phyloP scores from a whole-genome alignment of 768 basidiomycete genomes.

The Agaricus bisporus region DNA sequence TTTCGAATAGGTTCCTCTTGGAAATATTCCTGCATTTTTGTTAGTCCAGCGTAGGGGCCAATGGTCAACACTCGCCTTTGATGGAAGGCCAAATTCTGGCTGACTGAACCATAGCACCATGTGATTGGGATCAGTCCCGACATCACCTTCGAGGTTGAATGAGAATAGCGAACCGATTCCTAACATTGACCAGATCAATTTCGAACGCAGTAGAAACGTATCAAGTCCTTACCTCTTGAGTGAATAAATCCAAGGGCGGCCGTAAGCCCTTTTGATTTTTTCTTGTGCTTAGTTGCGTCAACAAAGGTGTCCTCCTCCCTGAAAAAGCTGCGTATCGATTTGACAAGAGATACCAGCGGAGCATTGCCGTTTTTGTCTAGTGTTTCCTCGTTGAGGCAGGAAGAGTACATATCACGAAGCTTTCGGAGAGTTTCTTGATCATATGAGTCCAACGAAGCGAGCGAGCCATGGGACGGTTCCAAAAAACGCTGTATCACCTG shows the following conservation, averaged over 20 bases:
- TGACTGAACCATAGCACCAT: conserved; percentile 88
- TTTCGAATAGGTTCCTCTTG: conserved; percentile 64
- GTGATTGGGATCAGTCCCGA: conserved; percentile 76
- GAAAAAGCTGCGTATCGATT: conserved; percentile 55
- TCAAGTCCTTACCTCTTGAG: conserved; percentile 56
- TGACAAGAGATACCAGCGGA: conserved; percentile 66
- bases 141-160: conserved; percentile 87
- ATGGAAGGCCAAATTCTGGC: conserved; percentile 73
- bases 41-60: not conserved
- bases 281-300: conserved; percentile 18
- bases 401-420: conserved; percentile 66
- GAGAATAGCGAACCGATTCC: conserved; percentile 74
- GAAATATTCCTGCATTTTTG: conserved; percentile 71
- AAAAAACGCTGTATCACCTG: conserved; percentile 71
- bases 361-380: conserved; percentile 66
- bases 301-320: conserved; percentile 43
- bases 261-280: conserved; percentile 57
- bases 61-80: conserved; percentile 50
- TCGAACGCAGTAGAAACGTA: not conserved
- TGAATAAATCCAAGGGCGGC: conserved; percentile 82
- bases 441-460: conserved; percentile 29
- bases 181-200: conserved; percentile 21
- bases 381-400: conserved; percentile 76
- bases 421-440: conserved; percentile 57
- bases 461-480: conserved; percentile 30